These are phyloP conservation scores for Mycena vulgaris DNA, from an alignment of 768 basidiomycete genomes.

Conservation along the genomic window DNA sequence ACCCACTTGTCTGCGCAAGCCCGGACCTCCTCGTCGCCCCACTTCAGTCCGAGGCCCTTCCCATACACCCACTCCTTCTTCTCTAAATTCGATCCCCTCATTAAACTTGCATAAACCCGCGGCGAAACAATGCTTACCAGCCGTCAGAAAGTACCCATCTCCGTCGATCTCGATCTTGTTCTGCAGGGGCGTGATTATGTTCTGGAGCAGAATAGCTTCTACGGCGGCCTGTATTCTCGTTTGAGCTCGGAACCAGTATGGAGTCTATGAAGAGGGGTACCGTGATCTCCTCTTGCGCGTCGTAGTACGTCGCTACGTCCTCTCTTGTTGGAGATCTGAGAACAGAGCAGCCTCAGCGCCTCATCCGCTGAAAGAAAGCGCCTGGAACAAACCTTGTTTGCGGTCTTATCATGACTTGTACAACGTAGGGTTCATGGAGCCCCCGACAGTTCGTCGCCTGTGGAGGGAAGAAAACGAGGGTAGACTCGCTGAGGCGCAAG, in stretches of 20 bases:
- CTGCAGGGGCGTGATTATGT: slow-evolving; percentile 14
- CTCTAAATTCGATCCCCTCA: neutral
- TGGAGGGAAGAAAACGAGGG: slow-evolving; percentile 32
- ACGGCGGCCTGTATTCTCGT: slow-evolving; percentile 13
- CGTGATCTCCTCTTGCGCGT: slow-evolving; percentile 36
- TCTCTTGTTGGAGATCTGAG: slow-evolving; percentile 24
- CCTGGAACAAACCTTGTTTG: neutral
- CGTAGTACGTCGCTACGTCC: slow-evolving; percentile 32
- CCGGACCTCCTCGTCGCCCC: slow-evolving; percentile 30
- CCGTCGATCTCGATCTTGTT: slow-evolving; percentile 30
- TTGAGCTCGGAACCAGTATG: neutral
- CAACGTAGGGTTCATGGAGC: slow-evolving; percentile 19
- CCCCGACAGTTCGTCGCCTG: neutral
- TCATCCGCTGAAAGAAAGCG: neutral
- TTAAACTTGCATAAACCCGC: neutral
- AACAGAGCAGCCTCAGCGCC: neutral
- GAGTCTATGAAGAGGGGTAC: slow-evolving; percentile 4
- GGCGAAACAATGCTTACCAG: slow-evolving; percentile 1
- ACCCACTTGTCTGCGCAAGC: slow-evolving; percentile 32
- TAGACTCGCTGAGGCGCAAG: slow-evolving; percentile 26
- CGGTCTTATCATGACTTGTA: slow-evolving; percentile 34
- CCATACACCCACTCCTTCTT: slow-evolving; percentile 37
- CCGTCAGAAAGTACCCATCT: slow-evolving; percentile 31
- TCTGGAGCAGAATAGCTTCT: slow-evolving; percentile 23
- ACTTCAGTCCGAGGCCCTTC: slow-evolving; percentile 13